Conservation (phyloP, 441 rosid genomes). For the Populus hybrid region DNA sequence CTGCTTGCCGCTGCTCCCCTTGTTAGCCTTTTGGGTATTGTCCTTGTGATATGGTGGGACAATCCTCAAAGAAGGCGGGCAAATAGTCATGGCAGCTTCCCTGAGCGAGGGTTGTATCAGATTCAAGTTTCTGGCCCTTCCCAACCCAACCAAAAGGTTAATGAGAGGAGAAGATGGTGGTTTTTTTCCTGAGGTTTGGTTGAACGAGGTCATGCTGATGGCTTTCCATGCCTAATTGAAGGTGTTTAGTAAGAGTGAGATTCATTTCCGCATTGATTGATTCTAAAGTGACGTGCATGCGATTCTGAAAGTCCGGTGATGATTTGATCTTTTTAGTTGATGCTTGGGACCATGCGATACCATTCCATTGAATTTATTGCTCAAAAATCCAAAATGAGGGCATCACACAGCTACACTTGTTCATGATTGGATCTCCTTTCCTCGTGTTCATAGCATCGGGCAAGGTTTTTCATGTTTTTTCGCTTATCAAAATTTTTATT, state of each 20-base stretch:
- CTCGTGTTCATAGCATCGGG: not conserved
- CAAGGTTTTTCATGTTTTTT: not conserved
- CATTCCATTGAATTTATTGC: not conserved
- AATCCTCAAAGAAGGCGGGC: conserved; percentile 50
- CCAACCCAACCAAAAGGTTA: conserved; percentile 39
- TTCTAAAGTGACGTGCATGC: not conserved
- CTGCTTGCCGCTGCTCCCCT: conserved; percentile 80
- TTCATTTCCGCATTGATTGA: not conserved
- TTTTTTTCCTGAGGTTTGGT: conserved; percentile 27
- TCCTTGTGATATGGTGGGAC: conserved; percentile 68
- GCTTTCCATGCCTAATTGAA: not conserved
- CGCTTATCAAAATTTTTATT: not conserved
- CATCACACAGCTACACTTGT: not conserved
- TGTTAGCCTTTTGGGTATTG: conserved; percentile 74
- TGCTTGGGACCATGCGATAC: not conserved
- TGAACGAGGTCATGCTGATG: not conserved
- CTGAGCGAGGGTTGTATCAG: conserved; percentile 24
- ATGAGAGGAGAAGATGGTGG: conserved; percentile 84
- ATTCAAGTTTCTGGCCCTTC: conserved; percentile 21
- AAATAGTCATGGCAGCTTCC: conserved; percentile 20
- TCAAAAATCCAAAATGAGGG: not conserved
- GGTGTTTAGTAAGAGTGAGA: no score
- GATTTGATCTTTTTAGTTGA: not conserved
- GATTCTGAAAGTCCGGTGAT: not conserved
- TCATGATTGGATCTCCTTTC: not conserved